Base-by-base conservation (phyloP, 805 yeast species). In the Lipomyces spencermartinsiae region DNA sequence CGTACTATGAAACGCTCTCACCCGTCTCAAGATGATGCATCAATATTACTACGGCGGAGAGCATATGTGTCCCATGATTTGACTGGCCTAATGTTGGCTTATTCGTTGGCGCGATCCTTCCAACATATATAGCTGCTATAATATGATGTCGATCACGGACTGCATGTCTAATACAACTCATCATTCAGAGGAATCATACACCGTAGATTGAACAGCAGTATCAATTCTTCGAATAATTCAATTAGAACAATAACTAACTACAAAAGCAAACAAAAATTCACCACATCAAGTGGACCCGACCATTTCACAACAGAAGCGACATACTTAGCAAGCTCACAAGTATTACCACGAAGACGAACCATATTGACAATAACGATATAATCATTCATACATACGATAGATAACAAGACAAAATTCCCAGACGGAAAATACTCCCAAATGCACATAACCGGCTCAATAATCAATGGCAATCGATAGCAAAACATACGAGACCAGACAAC, bases 321-420 rank as follows among this genome's bases (percentile, higher is more conserved):
- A 43, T 19, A 43, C 9, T 16, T 16, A 43, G 49, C 49, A 43
- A 16, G n/a, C 22, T n/a, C 49, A 43, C 49, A 4, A 16, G 22
- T n/a, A 43, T 43, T 43, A 7, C 49, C 49, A 43, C 49, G 16
- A 43, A 16, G 49, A 43, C n/a, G 49, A 43, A 43, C 49, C 16
- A 43, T 43, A 43, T 37, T 43, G 49, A 43, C 19, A 43, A n/a
- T 43, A 16, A 43, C 16, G n/a, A 16, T 16, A 43, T 43, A 43
- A 37, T 19, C n/a, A 43, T 14, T 43, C 49, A 43, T 43, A 43
- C 22, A 19, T 43, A 43, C 49, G 22, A 43, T 43, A 43, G 49
- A 43, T 43, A 43, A 43, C 49, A n/a, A 43, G 49, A 43, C 49
- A 43, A 43, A 43, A 43, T 43, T 43, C 49, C 49, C 49, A 43